Conservation (phyloP, 2,329 filamentous ascomycete species). For the Albifimbria verrucaria region DNA sequence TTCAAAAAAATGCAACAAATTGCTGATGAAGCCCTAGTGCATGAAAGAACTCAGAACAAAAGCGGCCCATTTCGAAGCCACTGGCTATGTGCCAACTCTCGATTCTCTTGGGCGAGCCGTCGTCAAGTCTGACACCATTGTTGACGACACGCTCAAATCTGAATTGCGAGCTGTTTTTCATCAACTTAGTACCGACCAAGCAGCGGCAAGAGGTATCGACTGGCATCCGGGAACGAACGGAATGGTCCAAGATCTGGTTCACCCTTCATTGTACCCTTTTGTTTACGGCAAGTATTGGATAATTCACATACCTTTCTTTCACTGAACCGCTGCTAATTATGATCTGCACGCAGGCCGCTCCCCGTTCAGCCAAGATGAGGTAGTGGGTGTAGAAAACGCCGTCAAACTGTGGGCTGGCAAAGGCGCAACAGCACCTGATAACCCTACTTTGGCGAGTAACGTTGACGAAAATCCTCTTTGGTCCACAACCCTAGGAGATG, state of each 20-base stretch:
- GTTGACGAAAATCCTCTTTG: not conserved
- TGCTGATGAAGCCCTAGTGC: not conserved
- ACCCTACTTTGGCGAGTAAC: not conserved
- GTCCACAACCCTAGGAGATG: not conserved
- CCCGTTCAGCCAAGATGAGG: not conserved
- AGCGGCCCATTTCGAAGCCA: not conserved
- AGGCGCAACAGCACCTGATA: not conserved
- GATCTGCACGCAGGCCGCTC: no score
- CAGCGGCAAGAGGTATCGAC: slow-evolving; percentile 26
- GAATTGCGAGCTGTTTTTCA: not conserved
- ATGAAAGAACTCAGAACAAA: not conserved
- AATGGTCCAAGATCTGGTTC: slow-evolving; percentile 53
- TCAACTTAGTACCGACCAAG: not conserved
- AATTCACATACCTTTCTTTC: not conserved
- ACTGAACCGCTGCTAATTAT: no score
- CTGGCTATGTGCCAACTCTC: not conserved
- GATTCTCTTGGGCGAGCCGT: not conserved
- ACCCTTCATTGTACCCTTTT: slow-evolving; percentile 57
- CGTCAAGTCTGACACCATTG: not conserved
- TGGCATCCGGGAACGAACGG: slow-evolving; percentile 53
- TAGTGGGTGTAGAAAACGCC: not conserved
- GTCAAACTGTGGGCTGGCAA: slow-evolving; percentile 1
- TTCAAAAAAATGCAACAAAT: not conserved
- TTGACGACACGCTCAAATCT: not conserved
- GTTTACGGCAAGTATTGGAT: slow-evolving; percentile 34